A percentile compares a stretch with the other conserved stretches of the same genome.
phyloP scores from a whole-genome alignment of 441 rosid species.

The Erysimum cheiri region DNA sequence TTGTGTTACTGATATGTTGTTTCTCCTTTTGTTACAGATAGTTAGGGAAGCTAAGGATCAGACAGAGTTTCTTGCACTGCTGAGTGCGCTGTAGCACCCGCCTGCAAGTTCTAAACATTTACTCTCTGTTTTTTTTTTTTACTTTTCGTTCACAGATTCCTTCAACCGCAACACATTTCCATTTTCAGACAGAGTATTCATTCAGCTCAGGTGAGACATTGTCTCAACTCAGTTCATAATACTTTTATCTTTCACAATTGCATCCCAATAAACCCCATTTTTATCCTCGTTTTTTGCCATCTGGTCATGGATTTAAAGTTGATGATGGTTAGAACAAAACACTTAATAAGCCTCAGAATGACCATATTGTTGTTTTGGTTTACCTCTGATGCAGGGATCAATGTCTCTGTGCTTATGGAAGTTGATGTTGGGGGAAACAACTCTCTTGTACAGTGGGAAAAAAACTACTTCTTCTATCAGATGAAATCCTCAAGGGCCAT shows the following conservation, averaged over 20 bases:
- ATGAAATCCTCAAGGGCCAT: conserved; percentile 33
- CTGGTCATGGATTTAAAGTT: neutral
- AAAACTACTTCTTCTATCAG: neutral
- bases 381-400: conserved; percentile 29
- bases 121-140: neutral
- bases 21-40: conserved; percentile 55
- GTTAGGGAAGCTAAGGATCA: conserved; percentile 85
- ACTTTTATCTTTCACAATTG: neutral
- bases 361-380: neutral
- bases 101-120: conserved; percentile 38
- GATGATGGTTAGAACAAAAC: conserved; percentile 8
- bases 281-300: neutral
- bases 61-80: conserved; percentile 66
- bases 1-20: conserved; percentile 25
- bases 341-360: neutral
- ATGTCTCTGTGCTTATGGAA: conserved; percentile 34
- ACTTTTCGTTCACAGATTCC: conserved; percentile 36
- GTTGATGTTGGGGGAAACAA: conserved; percentile 29
- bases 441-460: conserved; percentile 40
- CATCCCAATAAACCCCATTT: neutral
- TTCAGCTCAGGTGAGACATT: conserved; percentile 38
- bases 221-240: neutral
- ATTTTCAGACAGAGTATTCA: conserved; percentile 22
- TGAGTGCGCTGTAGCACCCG: conserved; percentile 52
- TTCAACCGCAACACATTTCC: conserved; percentile 27